Evolutionary conservation across 805 yeast genomes (phyloP).

Genomic region (Candida koratica): DNA sequence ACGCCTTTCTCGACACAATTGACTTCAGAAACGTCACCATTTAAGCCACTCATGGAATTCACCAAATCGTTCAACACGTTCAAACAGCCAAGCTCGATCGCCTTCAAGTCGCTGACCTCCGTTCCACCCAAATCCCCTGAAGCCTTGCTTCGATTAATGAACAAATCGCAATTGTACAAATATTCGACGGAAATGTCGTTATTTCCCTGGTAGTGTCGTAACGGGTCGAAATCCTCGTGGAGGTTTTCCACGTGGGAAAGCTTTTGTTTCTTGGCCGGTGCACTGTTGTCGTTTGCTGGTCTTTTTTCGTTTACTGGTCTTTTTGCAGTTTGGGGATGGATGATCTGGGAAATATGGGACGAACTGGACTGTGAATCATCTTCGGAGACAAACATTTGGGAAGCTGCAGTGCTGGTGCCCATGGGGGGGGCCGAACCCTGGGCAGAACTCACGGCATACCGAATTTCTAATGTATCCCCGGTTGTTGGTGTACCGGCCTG

Average conservation of each 20-base stretch:
- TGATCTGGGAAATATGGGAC: neutral
- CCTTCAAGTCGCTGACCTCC: slow-evolving; percentile 1
- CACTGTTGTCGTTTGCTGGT: neutral
- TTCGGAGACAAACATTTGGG: neutral
- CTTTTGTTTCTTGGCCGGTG: neutral
- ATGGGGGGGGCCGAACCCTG: too few species aligned
- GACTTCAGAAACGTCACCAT: neutral
- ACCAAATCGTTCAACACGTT: neutral
- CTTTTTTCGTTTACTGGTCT: slow-evolving; percentile 1
- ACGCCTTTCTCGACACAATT: slow-evolving; percentile 1
- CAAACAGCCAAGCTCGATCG: slow-evolving; percentile 3
- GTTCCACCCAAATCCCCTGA: neutral
- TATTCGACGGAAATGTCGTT: neutral
- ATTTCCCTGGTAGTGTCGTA: neutral
- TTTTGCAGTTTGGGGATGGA: neutral
- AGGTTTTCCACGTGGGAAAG: slow-evolving; percentile 1
- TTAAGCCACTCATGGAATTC: neutral
- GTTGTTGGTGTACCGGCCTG: too few species aligned
- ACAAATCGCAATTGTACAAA: slow-evolving; percentile 3
- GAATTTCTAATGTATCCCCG: too few species aligned
- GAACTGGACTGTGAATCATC: neutral
- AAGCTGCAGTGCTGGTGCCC: too few species aligned
- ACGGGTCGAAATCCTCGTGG: slow-evolving; percentile 2
- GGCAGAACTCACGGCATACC: too few species aligned
- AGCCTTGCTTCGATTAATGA: neutral